Conservation (phyloP, 352 stramenopile genomes). For the Pythium pyrilobum region DNA sequence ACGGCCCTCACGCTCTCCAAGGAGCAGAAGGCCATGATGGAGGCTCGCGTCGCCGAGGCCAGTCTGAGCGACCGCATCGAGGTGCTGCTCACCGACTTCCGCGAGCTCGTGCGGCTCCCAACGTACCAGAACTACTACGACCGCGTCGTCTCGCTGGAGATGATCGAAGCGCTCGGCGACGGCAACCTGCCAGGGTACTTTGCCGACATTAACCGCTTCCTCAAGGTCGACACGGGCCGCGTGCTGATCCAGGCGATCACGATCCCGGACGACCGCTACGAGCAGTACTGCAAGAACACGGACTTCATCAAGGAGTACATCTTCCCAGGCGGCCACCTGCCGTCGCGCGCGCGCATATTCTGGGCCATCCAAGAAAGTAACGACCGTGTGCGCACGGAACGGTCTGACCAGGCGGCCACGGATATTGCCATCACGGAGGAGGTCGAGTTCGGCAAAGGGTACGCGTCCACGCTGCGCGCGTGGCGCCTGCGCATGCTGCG, state of each 20-base stretch:
- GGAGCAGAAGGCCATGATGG: conserved; percentile 21
- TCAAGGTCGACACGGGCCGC: conserved; percentile 21
- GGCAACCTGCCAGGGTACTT: conserved; percentile 22
- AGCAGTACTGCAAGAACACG: conserved; percentile 23
- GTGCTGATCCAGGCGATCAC: conserved; percentile 27
- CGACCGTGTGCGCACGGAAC: conserved; percentile 1
- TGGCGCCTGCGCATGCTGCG: conserved; percentile 21
- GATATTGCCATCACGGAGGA: conserved; percentile 18
- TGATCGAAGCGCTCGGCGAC: conserved; percentile 27
- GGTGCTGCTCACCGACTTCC: conserved; percentile 23
- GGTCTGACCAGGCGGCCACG: background rate
- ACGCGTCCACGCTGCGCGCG: conserved; percentile 20
- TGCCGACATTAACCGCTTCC: conserved; percentile 24
- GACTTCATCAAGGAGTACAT: conserved; percentile 32
- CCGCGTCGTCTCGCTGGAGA: conserved; percentile 27
- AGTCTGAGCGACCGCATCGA: conserved; percentile 22
- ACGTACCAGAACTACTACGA: conserved; percentile 11
- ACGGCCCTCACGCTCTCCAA: conserved; percentile 18
- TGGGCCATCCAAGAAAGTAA: conserved; percentile 20
- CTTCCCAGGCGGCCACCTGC: conserved; percentile 26
- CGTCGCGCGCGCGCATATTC: conserved; percentile 19
- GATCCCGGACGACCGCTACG: conserved; percentile 21
- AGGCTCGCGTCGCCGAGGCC: conserved; percentile 13
- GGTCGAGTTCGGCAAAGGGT: conserved; percentile 18
- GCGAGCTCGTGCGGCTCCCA: conserved; percentile 18